Evolutionary conservation across 163 green algal genomes (phyloP).

Genomic region (Coccomyxa subellipsoidea): DNA sequence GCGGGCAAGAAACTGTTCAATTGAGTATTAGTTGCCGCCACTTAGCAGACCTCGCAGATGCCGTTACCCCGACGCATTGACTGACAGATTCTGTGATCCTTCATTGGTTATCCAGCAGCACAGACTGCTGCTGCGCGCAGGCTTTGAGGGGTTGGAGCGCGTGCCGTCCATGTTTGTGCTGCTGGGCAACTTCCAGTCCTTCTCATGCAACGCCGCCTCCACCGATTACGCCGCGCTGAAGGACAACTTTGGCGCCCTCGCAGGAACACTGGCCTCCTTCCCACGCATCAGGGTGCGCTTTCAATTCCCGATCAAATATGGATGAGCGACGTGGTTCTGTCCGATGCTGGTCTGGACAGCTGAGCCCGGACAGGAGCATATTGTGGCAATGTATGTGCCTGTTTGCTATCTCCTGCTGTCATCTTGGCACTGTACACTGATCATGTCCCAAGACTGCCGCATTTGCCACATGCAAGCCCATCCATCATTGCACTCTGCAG

Average conservation of each 20-base stretch:
- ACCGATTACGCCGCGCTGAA: constrained; percentile 51
- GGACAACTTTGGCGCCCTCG: constrained; percentile 72
- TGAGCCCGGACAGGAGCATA: too few relatives aligned
- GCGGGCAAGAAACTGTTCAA: too few relatives aligned
- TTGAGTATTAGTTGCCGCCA: too few relatives aligned
- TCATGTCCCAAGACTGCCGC: too few relatives aligned
- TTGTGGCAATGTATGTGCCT: too few relatives aligned
- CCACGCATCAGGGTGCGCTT: constrained; percentile 4
- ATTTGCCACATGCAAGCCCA: too few relatives aligned
- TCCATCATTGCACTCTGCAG: too few relatives aligned
- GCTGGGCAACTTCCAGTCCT: constrained; percentile 87
- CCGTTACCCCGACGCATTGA: too few relatives aligned
- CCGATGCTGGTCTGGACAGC: neutral
- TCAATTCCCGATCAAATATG: neutral
- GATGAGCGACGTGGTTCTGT: neutral
- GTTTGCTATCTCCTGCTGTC: neutral
- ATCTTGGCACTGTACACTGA: too few relatives aligned
- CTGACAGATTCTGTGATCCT: too few relatives aligned
- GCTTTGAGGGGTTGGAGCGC: constrained; percentile 61
- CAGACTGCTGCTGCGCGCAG: constrained; percentile 40
- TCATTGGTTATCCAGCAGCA: too few relatives aligned
- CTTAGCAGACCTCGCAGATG: too few relatives aligned
- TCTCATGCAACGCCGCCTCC: constrained; percentile 28
- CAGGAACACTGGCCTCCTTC: constrained; percentile 46
- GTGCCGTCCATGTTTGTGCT: constrained; percentile 79